phyloP scores from a whole-genome alignment of 768 basidiomycete species.

The Auriscalpium orientale region DNA sequence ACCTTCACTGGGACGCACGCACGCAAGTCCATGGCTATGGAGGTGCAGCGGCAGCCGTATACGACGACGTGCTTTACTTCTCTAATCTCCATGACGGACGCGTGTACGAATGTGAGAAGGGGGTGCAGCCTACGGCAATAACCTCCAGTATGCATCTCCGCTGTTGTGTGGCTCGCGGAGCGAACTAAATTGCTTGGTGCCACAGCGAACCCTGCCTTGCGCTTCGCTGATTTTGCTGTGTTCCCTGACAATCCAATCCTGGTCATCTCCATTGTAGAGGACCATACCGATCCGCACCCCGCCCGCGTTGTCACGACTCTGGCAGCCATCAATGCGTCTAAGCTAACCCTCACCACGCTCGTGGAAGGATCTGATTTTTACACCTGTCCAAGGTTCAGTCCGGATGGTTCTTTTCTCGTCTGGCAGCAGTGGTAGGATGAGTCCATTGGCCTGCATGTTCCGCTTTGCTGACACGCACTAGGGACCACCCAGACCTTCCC shows the following conservation, averaged over 20 bases:
- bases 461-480: not conserved
- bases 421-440: not conserved
- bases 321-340: not conserved
- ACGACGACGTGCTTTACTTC: not conserved
- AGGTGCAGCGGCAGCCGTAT: not conserved
- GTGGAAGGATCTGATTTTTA: not conserved
- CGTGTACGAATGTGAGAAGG: not conserved
- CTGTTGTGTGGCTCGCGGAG: not conserved
- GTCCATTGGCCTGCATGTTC: too few relatives aligned
- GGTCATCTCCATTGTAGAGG: not conserved
- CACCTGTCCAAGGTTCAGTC: not conserved
- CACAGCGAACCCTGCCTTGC: not conserved
- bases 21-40: not conserved
- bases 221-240: not conserved
- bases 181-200: too few relatives aligned
- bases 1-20: constrained; percentile 21
- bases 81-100: not conserved
- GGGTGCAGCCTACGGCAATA: not conserved
- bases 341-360: not conserved
- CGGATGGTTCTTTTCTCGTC: not conserved
- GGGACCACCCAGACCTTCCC: not conserved
- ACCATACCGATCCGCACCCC: not conserved
- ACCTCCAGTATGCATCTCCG: not conserved
- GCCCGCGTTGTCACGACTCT: not conserved
- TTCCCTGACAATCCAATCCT: not conserved